Evolutionary conservation across 208 protist species (phyloP).

Genomic region (Kentomonas sorsogonicus): DNA sequence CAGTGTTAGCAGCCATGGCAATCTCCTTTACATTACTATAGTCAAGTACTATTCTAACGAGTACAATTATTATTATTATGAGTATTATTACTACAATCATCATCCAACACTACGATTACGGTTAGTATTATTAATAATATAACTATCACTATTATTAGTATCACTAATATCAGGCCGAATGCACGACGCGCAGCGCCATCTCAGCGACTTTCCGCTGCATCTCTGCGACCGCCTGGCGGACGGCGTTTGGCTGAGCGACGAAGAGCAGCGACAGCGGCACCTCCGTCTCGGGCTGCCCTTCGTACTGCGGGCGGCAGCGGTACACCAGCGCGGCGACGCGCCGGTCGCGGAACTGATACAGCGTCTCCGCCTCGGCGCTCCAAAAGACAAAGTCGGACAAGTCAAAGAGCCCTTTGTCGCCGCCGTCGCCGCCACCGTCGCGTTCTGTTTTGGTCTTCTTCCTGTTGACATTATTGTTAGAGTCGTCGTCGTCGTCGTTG

Average conservation of each 20-base stretch:
- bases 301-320: slow-evolving; percentile 79
- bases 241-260: slow-evolving; percentile 52
- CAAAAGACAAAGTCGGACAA: slow-evolving; percentile 76
- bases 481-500: slow-evolving; percentile 7
- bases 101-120: neutral
- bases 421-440: slow-evolving; percentile 14
- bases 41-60: neutral
- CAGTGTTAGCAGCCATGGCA: neutral
- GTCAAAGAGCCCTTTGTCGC: slow-evolving; percentile 33
- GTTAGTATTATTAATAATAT: neutral
- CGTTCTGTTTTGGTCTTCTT: slow-evolving; percentile 6
- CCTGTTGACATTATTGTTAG: neutral
- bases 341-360: slow-evolving; percentile 77
- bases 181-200: slow-evolving; percentile 34
- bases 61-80: slow-evolving; percentile 5
- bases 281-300: slow-evolving; percentile 74
- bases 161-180: slow-evolving; percentile 18
- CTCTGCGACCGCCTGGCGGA: slow-evolving; percentile 64
- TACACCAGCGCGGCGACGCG: slow-evolving; percentile 78
- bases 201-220: slow-evolving; percentile 53
- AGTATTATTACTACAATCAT: slow-evolving; percentile 6
- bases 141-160: neutral
- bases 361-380: slow-evolving; percentile 76
- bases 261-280: slow-evolving; percentile 79
- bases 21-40: neutral